Percentiles rank a stretch among this genome's conserved stretches.
Evolutionary conservation across 1,284 basidiomycete genomes (phyloP).

Genomic region (Athelia sp.): DNA sequence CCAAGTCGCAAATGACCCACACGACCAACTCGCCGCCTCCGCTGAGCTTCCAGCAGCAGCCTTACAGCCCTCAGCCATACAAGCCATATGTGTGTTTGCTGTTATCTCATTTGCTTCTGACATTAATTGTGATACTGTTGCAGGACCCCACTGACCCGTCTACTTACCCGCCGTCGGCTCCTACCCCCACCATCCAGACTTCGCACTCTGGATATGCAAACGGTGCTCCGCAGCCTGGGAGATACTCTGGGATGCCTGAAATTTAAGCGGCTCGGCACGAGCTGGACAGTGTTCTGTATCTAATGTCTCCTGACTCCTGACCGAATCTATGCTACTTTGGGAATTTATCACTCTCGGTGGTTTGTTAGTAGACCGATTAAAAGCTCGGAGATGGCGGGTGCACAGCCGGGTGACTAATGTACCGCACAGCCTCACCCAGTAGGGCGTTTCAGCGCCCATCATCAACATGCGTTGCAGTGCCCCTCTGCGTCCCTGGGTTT

Average conservation of each 20-base stretch:
- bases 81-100: constrained; percentile 21
- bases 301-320: too few relatives aligned
- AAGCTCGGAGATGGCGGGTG: too few relatives aligned
- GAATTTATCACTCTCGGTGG: too few relatives aligned
- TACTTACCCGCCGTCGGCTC: constrained; percentile 22
- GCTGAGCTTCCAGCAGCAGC: not conserved
- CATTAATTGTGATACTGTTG: constrained; percentile 2
- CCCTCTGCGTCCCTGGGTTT: constrained; percentile 1
- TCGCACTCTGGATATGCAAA: not conserved
- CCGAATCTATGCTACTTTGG: too few relatives aligned
- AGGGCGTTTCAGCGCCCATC: constrained; percentile 3
- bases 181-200: constrained; percentile 11
- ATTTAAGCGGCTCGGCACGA: not conserved
- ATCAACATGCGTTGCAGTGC: not conserved
- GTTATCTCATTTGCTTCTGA: not conserved
- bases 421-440: constrained; percentile 1
- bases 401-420: too few relatives aligned
- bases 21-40: constrained; percentile 4
- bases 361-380: too few relatives aligned
- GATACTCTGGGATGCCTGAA: not conserved
- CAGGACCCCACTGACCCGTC: constrained; percentile 27
- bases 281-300: too few relatives aligned
- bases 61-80: not conserved
- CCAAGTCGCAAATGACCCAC: constrained; percentile 5
- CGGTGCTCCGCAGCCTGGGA: not conserved